These are phyloP conservation scores for Nicotiana paniculata DNA, from an alignment of 257 asterid genomes.

Conservation along the genomic window DNA sequence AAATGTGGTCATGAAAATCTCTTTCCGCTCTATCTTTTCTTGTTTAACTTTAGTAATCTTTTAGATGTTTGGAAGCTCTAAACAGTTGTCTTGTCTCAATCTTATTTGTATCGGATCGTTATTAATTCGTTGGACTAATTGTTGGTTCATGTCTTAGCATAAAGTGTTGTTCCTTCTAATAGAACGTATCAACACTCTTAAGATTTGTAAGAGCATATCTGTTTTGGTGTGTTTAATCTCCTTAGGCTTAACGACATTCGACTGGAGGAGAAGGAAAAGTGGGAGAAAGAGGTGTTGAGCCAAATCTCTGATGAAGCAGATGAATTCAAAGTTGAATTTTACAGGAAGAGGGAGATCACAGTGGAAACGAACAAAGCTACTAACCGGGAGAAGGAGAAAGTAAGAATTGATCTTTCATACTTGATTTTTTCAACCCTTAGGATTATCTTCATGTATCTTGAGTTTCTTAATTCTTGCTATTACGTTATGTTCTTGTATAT, in stretches of 20 bases:
- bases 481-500: too few relatives aligned
- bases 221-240: neutral
- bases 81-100: neutral
- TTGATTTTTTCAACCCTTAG: neutral
- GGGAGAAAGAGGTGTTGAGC: conserved; percentile 54
- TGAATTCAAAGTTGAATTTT: conserved; percentile 58
- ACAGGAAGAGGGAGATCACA: conserved; percentile 48
- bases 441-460: neutral
- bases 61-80: neutral
- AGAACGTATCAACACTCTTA: neutral
- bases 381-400: conserved; percentile 73
- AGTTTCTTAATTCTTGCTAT: too few relatives aligned
- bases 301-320: conserved; percentile 67
- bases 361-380: conserved; percentile 42
- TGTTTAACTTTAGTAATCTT: too few relatives aligned
- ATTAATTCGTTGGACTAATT: neutral
- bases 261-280: conserved; percentile 72
- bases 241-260: conserved; percentile 58
- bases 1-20: neutral
- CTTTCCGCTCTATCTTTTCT: neutral
- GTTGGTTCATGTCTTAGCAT: neutral
- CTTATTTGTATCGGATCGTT: neutral
- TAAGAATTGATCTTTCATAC: conserved; percentile 14
- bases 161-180: neutral
- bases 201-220: neutral